Evolutionary conservation across 2,329 filamentous ascomycete species (phyloP), one percentile per base, ranked within the genome.

Genomic region (Chrysoporthe cubensis): DNA sequence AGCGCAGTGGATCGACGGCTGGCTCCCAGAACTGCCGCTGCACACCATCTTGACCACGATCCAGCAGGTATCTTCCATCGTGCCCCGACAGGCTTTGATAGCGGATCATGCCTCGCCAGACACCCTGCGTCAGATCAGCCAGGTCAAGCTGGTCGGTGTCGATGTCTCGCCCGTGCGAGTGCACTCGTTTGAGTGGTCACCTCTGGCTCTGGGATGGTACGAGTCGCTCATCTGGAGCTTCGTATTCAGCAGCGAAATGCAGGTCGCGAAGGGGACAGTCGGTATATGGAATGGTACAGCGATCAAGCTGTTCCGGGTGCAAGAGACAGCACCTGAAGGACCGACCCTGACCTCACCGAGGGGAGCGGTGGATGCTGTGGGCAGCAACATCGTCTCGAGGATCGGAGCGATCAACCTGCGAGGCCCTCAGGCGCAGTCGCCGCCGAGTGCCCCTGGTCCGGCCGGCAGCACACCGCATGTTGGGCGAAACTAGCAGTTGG

Each of bases 121-220:
- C 40, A 81, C 82, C 3, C 77, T 90, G 37, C 80, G 80, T 56
- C 84, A 81, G 37, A 88, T 93, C 69, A 84, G 83, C 68, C 82
- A 84, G 21, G 85, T 91, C 1, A 84, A 87, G 62, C 82, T 96
- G 56, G 85, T 88, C 11, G 90, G 88, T 9, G 88, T 97, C 48
- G 93, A 97, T 58, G 87, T 91, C 0, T 89, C 89, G 1, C 84
- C 91, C 0, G 85, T 93, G 64, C 87, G 91, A 43, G 90, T 96
- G 18, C 94, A 97, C 76, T 90, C 93, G 16, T 98, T 98, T 75
- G 93, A 97, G 80, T 98, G 95, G 95, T 95, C 94, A 3, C 90
- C 92, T 0, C 83, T 97, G 44, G 91, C 93, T 0, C 84, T 98
- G 62, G 95, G 94, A 61, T 98, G 96, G 96, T 97, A 98, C 78